phyloP scores from a whole-genome alignment of 352 stramenopile species.

The Thraustochytrium sp. region DNA sequence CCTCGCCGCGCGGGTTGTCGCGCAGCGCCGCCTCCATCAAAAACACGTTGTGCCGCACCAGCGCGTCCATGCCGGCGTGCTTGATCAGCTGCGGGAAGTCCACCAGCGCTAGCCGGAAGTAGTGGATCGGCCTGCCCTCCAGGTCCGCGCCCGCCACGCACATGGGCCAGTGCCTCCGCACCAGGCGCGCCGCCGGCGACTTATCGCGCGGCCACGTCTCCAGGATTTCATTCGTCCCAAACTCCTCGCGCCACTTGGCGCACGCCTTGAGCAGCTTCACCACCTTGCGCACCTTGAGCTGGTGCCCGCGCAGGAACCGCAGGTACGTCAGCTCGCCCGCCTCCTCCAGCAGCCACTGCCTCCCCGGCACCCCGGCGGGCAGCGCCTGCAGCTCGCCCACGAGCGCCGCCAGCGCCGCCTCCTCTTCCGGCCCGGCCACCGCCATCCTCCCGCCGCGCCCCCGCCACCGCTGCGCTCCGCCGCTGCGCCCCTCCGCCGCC shows the following conservation, averaged over 20 bases:
- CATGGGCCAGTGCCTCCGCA: constrained; percentile 34
- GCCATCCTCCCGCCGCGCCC: too few species aligned
- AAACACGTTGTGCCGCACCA: constrained; percentile 30
- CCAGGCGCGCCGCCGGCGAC: not conserved
- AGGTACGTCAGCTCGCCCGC: constrained; percentile 14
- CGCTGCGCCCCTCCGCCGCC: too few species aligned
- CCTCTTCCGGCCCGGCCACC: constrained; percentile 57
- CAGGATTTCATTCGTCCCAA: constrained; percentile 22
- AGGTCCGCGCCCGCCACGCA: not conserved
- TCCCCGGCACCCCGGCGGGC: not conserved
- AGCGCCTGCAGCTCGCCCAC: not conserved
- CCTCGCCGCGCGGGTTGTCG: not conserved
- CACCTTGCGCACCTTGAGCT: constrained; percentile 10
- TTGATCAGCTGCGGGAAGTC: constrained; percentile 25
- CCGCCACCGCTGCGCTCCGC: too few species aligned
- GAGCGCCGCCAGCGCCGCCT: constrained; percentile 49
- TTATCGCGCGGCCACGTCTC: not conserved
- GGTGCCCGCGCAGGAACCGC: constrained; percentile 8
- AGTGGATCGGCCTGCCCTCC: not conserved
- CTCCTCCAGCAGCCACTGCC: constrained; percentile 4
- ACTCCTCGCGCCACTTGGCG: constrained; percentile 19
- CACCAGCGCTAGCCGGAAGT: constrained; percentile 3
- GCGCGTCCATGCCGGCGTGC: not conserved
- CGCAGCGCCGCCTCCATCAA: not conserved
- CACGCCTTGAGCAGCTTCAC: constrained; percentile 23